Evolutionary conservation across 2,329 filamentous ascomycete genomes (phyloP).

Genomic region (Podosphaera fusca): DNA sequence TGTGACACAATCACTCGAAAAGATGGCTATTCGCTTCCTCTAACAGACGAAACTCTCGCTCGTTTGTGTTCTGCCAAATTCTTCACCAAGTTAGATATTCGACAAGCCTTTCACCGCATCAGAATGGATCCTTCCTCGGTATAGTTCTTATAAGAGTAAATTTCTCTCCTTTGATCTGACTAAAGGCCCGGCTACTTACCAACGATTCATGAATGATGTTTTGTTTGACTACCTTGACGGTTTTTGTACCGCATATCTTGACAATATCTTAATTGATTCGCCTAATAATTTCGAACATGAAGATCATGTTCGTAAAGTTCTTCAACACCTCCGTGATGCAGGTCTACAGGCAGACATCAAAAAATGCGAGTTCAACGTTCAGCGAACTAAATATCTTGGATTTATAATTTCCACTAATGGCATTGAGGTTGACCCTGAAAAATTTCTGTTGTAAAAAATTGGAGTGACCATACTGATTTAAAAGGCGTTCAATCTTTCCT

Average conservation of each 20-base stretch:
- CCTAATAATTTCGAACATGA: neutral
- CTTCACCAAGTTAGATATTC: conserved; percentile 1
- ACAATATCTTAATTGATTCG: conserved; percentile 4
- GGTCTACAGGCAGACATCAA: neutral
- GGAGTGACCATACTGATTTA: neutral
- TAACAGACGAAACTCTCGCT: neutral
- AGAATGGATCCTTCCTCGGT: neutral
- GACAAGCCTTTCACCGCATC: neutral
- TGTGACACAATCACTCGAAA: neutral
- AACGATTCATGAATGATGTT: conserved; percentile 3
- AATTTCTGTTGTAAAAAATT: neutral
- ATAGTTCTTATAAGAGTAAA: conserved; percentile 1
- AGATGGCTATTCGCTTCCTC: neutral
- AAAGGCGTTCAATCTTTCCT: neutral
- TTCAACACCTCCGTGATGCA: conserved; percentile 1
- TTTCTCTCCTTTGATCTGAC: conserved; percentile 1
- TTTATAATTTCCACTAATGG: neutral
- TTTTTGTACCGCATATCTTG: conserved; percentile 1
- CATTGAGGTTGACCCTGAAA: neutral
- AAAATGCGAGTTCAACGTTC: neutral
- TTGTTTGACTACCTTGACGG: conserved; percentile 1
- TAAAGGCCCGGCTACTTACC: conserved; percentile 1
- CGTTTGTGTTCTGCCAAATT: neutral
- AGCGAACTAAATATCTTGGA: conserved; percentile 1
- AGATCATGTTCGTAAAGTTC: conserved; percentile 1